Evolutionary conservation across 2,329 filamentous ascomycete genomes (phyloP).

Genomic region (Zymoseptoria ardabiliae): DNA sequence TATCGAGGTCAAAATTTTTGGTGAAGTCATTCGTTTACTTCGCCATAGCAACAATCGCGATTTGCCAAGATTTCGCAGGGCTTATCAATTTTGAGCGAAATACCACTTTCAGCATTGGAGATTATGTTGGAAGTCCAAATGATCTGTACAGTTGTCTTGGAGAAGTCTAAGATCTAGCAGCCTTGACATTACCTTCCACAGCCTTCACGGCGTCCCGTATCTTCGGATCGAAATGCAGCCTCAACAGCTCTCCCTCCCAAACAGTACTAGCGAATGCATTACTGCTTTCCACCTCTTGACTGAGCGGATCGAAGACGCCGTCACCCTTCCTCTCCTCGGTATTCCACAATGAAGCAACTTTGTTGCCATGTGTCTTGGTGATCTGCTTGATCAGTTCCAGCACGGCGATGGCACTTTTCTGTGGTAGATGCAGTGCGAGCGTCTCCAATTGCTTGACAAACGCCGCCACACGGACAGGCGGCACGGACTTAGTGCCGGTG

Average conservation of each 20-base stretch:
- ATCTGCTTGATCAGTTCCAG: slow-evolving; percentile 72
- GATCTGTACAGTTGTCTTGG: background rate
- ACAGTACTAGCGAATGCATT: slow-evolving; percentile 87
- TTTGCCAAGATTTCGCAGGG: background rate
- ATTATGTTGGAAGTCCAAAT: background rate
- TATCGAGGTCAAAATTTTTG: background rate
- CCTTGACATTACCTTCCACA: slow-evolving; percentile 22
- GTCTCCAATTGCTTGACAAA: slow-evolving; percentile 90
- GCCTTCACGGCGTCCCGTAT: slow-evolving; percentile 57
- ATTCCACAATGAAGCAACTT: slow-evolving; percentile 81
- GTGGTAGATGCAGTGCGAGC: slow-evolving; percentile 73
- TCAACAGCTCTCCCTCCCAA: slow-evolving; percentile 87
- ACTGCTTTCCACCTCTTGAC: slow-evolving; percentile 68
- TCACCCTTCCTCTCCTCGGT: slow-evolving; percentile 91
- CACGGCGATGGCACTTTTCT: slow-evolving; percentile 78
- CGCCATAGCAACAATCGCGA: background rate
- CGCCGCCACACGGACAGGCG: slow-evolving; percentile 77
- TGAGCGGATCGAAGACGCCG: slow-evolving; percentile 70
- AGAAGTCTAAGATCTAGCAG: slow-evolving; percentile 5
- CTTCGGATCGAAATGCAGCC: slow-evolving; percentile 77
- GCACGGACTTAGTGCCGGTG: slow-evolving; percentile 64
- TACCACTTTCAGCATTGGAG: background rate
- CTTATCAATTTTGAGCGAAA: too few relatives aligned
- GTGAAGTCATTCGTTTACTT: background rate
- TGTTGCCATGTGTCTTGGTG: slow-evolving; percentile 71